Conservation (phyloP, 257 asterid species). For the Cordia subcordata region DNA sequence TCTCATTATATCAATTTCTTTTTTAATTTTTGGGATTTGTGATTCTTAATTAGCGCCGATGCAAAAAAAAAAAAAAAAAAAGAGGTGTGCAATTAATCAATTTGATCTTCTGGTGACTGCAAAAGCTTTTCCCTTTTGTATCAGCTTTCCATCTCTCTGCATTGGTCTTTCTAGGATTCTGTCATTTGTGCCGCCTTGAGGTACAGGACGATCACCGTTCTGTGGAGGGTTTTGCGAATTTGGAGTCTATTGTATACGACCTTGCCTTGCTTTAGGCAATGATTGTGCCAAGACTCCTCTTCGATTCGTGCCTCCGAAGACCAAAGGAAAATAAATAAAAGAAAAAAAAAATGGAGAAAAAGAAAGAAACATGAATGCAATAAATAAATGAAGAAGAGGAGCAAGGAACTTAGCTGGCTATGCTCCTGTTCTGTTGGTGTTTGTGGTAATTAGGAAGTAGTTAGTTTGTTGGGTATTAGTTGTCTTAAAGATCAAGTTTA, state of each 20-base stretch:
- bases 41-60: neutral
- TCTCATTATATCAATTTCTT: too few species aligned
- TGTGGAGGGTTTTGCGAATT: too few species aligned
- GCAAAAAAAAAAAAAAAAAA: too few species aligned
- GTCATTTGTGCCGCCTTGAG: neutral
- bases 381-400: neutral
- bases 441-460: slow-evolving; percentile 1
- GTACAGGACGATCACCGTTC: too few species aligned
- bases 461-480: slow-evolving; percentile 6
- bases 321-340: too few species aligned
- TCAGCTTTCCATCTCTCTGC: neutral
- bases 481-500: slow-evolving; percentile 12
- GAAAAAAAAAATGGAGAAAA: too few species aligned
- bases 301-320: too few species aligned
- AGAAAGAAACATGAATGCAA: too few species aligned
- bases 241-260: too few species aligned
- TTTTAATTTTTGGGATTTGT: neutral
- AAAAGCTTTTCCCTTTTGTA: neutral
- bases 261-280: too few species aligned
- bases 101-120: neutral
- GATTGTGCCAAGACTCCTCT: too few species aligned
- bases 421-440: slow-evolving; percentile 10
- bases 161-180: neutral
- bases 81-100: neutral
- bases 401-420: neutral